These are phyloP conservation scores for Phlegmacium glaucopus DNA, from an alignment of 768 basidiomycete genomes.

Conservation along the genomic window DNA sequence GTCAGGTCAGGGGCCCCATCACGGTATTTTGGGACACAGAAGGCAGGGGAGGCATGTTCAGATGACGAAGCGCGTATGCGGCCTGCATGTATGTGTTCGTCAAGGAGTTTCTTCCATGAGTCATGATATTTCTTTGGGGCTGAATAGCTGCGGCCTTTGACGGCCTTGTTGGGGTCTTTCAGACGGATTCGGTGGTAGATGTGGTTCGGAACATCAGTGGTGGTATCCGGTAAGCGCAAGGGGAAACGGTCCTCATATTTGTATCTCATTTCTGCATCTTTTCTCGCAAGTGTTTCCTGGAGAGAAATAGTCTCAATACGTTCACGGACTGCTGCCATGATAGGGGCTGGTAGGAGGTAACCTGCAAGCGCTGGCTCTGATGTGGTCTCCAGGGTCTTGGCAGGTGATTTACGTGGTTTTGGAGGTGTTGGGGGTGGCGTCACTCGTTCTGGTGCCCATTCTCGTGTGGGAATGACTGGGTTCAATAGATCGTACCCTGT, in stretches of 20 bases:
- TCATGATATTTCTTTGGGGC: conserved; percentile 29
- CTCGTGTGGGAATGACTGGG: not conserved
- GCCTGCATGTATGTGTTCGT: conserved; percentile 30
- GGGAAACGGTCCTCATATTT: conserved; percentile 14
- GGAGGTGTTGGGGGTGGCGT: conserved; percentile 3
- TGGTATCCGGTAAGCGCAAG: conserved; percentile 10
- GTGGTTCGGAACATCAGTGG: conserved; percentile 3
- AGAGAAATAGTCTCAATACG: conserved; percentile 6
- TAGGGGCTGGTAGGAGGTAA: too few relatives aligned
- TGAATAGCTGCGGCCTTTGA: conserved; percentile 18
- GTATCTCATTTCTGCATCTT: conserved; percentile 3
- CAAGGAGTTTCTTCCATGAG: conserved; percentile 25
- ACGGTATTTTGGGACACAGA: conserved; percentile 21
- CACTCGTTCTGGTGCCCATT: conserved; percentile 3
- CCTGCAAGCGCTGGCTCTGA: too few relatives aligned
- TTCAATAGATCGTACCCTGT: conserved; percentile 7
- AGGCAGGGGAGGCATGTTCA: conserved; percentile 25
- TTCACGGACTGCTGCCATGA: conserved; percentile 10
- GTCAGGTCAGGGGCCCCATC: conserved; percentile 3
- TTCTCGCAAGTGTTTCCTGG: not conserved
- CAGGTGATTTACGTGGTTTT: not conserved
- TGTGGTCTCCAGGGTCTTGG: not conserved
- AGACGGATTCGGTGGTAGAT: conserved; percentile 13
- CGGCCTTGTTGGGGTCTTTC: conserved; percentile 19
- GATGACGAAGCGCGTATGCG: conserved; percentile 23